phyloP scores from a whole-genome alignment of 441 rosid genomes.

The Brassica hybrid region DNA sequence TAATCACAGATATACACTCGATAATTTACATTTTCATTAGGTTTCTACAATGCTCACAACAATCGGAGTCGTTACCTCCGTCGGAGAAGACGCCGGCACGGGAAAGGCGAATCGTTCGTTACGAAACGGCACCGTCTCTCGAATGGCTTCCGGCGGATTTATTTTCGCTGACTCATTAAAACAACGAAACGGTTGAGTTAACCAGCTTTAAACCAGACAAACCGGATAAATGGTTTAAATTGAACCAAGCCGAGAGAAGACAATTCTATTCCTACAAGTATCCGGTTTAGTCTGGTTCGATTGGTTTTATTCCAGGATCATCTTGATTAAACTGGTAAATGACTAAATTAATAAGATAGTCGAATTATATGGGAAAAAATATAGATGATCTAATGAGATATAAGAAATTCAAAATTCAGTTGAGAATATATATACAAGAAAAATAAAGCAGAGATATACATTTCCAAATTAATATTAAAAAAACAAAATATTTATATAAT shows the following conservation, averaged over 20 bases:
- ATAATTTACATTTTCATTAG: neutral
- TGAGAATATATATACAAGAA: constrained; percentile 24
- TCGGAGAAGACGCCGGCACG: constrained; percentile 8
- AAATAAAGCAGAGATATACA: constrained; percentile 15
- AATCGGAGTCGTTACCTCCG: constrained; percentile 24
- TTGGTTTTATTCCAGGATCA: neutral
- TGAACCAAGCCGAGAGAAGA: neutral
- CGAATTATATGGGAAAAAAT: neutral
- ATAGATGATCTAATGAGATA: too few species aligned
- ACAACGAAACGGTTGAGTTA: neutral
- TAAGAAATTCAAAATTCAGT: constrained; percentile 23
- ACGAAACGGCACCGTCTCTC: constrained; percentile 13
- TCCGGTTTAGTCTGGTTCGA: neutral
- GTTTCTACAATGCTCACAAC: neutral
- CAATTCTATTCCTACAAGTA: too few species aligned
- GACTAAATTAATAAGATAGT: neutral
- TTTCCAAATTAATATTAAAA: constrained; percentile 28
- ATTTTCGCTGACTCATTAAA: neutral
- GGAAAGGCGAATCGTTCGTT: too few species aligned
- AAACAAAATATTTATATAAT: too few species aligned
- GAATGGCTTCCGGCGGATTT: neutral
- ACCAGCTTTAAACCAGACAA: neutral
- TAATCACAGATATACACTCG: neutral
- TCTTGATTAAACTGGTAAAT: neutral
- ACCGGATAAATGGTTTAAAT: neutral